These are phyloP conservation scores for Entonaema liquescens DNA, from an alignment of 495 filamentous ascomycete species.

Conservation along the genomic window DNA sequence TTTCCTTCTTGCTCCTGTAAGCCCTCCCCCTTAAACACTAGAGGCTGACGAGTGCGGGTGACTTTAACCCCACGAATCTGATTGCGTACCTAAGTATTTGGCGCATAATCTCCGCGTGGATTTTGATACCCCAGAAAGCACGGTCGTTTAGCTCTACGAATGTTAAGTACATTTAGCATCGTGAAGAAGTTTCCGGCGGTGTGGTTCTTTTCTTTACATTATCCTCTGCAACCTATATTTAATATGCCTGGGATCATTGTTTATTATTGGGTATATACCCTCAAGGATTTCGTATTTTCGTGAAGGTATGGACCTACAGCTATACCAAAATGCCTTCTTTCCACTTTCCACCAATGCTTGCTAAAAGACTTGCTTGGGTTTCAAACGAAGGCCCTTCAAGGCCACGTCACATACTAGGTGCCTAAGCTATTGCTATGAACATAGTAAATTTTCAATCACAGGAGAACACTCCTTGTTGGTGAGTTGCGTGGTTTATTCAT, in stretches of 20 bases:
- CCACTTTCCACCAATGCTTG: background rate
- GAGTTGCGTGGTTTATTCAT: slow-evolving; percentile 1
- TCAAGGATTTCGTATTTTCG: background rate
- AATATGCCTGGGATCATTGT: background rate
- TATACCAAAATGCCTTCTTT: background rate
- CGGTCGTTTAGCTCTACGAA: slow-evolving; percentile 2
- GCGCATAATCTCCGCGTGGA: slow-evolving; percentile 36
- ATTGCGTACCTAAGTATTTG: slow-evolving; percentile 28
- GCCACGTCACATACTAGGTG: background rate
- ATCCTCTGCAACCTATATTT: background rate
- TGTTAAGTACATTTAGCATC: background rate
- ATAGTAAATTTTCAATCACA: background rate
- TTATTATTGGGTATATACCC: background rate
- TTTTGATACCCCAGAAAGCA: slow-evolving; percentile 28
- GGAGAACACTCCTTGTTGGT: background rate
- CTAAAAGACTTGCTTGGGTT: background rate
- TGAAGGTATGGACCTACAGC: background rate
- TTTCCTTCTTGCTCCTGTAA: background rate
- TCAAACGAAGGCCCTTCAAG: background rate
- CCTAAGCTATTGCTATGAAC: background rate
- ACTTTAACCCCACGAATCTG: slow-evolving; percentile 31
- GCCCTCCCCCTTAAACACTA: background rate
- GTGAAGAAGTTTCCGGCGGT: background rate
- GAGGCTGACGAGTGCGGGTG: background rate
- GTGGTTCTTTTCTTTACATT: background rate